Evolutionary conservation across 1,284 basidiomycete genomes (phyloP).

Genomic region (Gymnopus androsaceus): DNA sequence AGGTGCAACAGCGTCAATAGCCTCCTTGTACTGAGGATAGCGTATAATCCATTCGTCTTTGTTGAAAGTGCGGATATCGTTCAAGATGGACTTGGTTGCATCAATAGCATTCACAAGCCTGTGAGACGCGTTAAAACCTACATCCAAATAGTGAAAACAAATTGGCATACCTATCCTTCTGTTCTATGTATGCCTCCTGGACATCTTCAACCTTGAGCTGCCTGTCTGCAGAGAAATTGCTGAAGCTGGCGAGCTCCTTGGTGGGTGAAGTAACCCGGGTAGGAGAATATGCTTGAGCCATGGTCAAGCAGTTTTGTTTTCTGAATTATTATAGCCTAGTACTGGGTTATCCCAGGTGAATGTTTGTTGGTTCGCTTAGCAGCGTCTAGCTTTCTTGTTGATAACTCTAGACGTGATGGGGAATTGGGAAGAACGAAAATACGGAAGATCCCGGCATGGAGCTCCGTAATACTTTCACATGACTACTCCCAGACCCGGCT

Average conservation of each 20-base stretch:
- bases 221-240: conserved; percentile 34
- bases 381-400: background rate
- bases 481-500: too few species aligned
- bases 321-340: background rate
- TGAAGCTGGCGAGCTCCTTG: conserved; percentile 26
- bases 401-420: background rate
- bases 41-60: conserved; percentile 84
- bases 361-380: background rate
- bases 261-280: conserved; percentile 35
- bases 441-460: too few species aligned
- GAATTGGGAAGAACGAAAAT: background rate
- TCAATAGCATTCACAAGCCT: conserved; percentile 80
- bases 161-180: conserved; percentile 63
- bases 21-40: conserved; percentile 73
- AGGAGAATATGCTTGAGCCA: conserved; percentile 49
- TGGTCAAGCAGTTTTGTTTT: conserved; percentile 19
- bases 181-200: conserved; percentile 72
- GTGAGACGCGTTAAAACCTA: conserved; percentile 6
- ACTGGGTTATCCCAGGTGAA: background rate
- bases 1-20: conserved; percentile 31
- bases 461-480: too few species aligned
- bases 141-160: too few species aligned
- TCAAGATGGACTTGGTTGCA: conserved; percentile 68
- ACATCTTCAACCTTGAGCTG: conserved; percentile 64
- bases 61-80: conserved; percentile 80